phyloP scores from a whole-genome alignment of 345 rosid genomes.

The Turritis glabra region DNA sequence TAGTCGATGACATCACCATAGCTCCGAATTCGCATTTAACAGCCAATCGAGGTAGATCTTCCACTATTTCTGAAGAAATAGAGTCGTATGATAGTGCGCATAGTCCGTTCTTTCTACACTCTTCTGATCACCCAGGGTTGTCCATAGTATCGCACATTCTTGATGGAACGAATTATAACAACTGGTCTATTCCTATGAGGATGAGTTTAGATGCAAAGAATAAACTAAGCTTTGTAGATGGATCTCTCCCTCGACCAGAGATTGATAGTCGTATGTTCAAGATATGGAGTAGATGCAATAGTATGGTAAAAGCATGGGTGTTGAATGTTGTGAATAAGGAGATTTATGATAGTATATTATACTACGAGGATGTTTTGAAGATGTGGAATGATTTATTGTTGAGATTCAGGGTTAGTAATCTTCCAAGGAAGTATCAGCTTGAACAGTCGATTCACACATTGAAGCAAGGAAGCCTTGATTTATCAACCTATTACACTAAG shows the following conservation, averaged over 20 bases:
- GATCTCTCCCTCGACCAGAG: background rate
- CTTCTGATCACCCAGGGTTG: background rate
- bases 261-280: background rate
- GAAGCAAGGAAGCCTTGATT: background rate
- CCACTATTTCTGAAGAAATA: no score
- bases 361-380: background rate
- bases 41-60: no score
- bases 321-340: background rate
- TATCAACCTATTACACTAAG: background rate
- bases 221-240: background rate
- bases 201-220: background rate
- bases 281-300: background rate
- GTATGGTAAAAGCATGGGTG: background rate
- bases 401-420: no score
- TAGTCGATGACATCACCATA: no score
- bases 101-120: background rate
- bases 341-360: background rate
- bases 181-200: background rate
- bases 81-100: background rate
- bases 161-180: background rate
- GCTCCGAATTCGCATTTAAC: no score
- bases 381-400: background rate
- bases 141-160: background rate
- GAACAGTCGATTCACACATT: background rate
- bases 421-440: background rate